Evolutionary conservation across 2,329 filamentous ascomycete species (phyloP), one percentile per base, ranked within the genome.

Genomic region (Fulvia fulva): DNA sequence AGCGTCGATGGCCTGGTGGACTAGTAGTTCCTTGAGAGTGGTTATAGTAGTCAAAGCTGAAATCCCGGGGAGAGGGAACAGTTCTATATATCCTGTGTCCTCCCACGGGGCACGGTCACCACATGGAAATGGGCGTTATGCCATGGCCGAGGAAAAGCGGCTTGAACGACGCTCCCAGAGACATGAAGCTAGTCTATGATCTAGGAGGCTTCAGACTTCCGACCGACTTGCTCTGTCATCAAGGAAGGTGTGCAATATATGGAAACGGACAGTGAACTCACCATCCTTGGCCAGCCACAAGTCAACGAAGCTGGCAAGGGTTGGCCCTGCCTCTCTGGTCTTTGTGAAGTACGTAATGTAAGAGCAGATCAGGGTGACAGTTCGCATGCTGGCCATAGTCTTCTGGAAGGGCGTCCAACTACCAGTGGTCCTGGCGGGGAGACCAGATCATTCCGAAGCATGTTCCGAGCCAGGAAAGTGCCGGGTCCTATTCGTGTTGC

Each of bases 21-120:
- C 19, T 52, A 51, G 14, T n/a, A 50, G 43, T 59, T 47, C 52
- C 25, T 52, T 49, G 50, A 43, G 44, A 45, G 45, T 12, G 50
- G 44, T 56, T 22, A 28, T 51, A 55, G 45, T 22, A 52, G 51
- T 49, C 57, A 53, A 57, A 57, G 47, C 55, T 53, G 57, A 34
- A 47, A 50, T 57, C 57, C 59, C 50, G 52, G 53, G 47, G 53
- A 53, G 53, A 55, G 57, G 57, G 58, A 53, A 56, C 53, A 51
- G 41, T 57, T 52, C 55, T 62, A 64, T 64, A 64, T 64, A 64
- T 56, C 57, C 55, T 60, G 57, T 57, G 57, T 55, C 60, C 55
- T 55, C 43, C 55, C 56, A 45, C 30, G 16, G 23, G 46, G 50
- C 49, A 58, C 55, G 45, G 57, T 45, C 57, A 55, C 57, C 50